Evolutionary conservation across 2,329 filamentous ascomycete genomes (phyloP), one percentile per base, ranked within the genome.

Genomic region (Dactylonectria macrodidyma): DNA sequence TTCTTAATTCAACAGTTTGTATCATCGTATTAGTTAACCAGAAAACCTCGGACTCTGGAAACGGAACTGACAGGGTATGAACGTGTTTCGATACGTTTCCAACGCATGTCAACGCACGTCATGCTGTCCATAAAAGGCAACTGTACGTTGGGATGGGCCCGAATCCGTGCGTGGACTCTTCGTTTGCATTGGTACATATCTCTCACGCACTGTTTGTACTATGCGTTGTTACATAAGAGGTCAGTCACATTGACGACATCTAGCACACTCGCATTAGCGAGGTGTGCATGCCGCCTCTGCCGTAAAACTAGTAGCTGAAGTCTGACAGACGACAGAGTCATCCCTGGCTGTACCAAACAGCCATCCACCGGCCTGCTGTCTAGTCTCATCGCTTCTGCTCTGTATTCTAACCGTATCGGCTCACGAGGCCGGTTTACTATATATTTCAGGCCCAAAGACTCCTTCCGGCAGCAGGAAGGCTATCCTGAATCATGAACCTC

Each of bases 231-330:
- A 19, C 41, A 46, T 46, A 46, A 46, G 41, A 46, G 14, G 41
- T 16, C 41, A 46, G 41, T 38, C 36, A 38, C 36, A 19, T 19
- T 46, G 3, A 3, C 12, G 41, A 46, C 12, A n/a, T 46, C n/a
- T 19, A n/a, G 14, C n/a, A n/a, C n/a, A n/a, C n/a, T n/a, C n/a
- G n/a, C n/a, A n/a, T n/a, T n/a, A n/a, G n/a, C n/a, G n/a, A 7
- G 9, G 16, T 19, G 5, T n/a, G 16, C 41, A 46, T 46, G 16
- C 41, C n/a, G n/a, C n/a, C 7, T n/a, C 41, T 46, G n/a, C 16
- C n/a, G n/a, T 46, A n/a, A 46, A 46, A 46, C n/a, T 46, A n/a
- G 41, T 46, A n/a, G n/a, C 41, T 46, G 41, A 46, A 46, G 41
- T 46, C 41, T 46, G n/a, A 46, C 41, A 46, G 7, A 46, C 14